phyloP scores from a whole-genome alignment of 163 green algal species.

The Scenedesmus sp. region DNA sequence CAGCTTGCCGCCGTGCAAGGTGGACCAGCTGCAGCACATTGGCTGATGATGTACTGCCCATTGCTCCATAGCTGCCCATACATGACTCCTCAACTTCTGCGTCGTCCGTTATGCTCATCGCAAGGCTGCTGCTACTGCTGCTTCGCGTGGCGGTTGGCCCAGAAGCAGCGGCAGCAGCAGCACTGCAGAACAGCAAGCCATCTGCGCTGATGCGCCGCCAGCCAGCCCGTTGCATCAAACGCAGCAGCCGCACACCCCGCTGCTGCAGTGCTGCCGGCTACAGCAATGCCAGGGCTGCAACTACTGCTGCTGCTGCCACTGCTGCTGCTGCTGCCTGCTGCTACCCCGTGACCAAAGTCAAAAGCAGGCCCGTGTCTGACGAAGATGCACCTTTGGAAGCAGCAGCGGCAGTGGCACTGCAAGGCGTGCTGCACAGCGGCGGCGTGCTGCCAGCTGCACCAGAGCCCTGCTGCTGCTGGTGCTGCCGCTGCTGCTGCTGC shows the following conservation, averaged over 20 bases:
- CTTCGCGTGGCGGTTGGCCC: not conserved
- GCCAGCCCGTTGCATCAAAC: not conserved
- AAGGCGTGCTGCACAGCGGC: not conserved
- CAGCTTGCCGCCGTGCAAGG: not conserved
- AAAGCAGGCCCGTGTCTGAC: not conserved
- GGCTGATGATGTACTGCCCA: not conserved
- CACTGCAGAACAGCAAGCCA: not conserved
- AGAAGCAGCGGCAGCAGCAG: not conserved
- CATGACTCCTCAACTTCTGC: conserved; percentile 17
- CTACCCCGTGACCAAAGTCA: not conserved
- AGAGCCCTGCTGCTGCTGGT: not conserved
- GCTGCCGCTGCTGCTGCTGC: conserved; percentile 11
- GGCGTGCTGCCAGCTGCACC: not conserved
- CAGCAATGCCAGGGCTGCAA: not conserved
- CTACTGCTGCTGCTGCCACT: not conserved
- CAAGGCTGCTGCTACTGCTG: conserved; percentile 47
- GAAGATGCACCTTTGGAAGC: not conserved
- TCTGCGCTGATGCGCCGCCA: not conserved
- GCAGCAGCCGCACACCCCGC: not conserved
- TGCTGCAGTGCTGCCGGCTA: not conserved
- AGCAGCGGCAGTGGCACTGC: conserved; percentile 23
- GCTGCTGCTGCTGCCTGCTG: not conserved
- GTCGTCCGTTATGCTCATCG: conserved; percentile 35
- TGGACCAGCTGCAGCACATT: not conserved
- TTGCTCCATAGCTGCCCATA: conserved; percentile 36